Evolutionary conservation across 2,329 filamentous ascomycete genomes (phyloP).

Genomic region (Colletotrichum tofieldiae): DNA sequence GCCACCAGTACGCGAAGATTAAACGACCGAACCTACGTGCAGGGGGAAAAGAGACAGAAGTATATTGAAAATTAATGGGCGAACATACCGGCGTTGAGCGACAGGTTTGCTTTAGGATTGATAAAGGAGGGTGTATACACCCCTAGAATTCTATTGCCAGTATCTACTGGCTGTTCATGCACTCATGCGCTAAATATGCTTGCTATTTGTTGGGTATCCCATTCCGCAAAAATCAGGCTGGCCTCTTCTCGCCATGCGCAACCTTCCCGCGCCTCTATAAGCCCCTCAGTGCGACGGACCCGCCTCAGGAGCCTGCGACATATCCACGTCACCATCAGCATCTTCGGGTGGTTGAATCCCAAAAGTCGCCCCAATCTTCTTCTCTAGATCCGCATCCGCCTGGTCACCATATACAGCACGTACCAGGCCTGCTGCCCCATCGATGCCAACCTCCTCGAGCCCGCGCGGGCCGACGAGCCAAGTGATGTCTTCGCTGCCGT

Average conservation of each 20-base stretch:
- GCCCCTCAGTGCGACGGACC: constrained; percentile 40
- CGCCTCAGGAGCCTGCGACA: constrained; percentile 30
- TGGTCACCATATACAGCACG: constrained; percentile 70
- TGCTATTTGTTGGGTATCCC: constrained; percentile 33
- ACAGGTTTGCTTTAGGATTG: constrained; percentile 1
- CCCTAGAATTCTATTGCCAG: constrained; percentile 66
- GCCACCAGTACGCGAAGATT: constrained; percentile 69
- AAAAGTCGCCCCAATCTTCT: constrained; percentile 74
- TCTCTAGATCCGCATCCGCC: constrained; percentile 69
- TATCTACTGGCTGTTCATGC: constrained; percentile 17
- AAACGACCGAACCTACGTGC: neutral
- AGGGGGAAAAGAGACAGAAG: neutral
- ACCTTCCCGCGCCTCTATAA: constrained; percentile 40
- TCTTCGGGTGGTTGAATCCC: constrained; percentile 59
- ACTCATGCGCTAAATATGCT: constrained; percentile 19
- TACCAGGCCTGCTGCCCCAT: constrained; percentile 81
- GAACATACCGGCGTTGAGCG: constrained; percentile 30
- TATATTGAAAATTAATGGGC: neutral
- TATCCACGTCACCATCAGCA: constrained; percentile 45
- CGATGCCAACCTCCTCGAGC: constrained; percentile 86
- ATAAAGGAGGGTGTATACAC: constrained; percentile 35
- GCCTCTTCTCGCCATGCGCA: constrained; percentile 40
- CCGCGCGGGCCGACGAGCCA: constrained; percentile 90
- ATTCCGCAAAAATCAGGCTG: neutral
- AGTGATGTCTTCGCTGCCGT: constrained; percentile 83